phyloP scores from a whole-genome alignment of 2,329 filamentous ascomycete species.

The Trichoderma polysporum region DNA sequence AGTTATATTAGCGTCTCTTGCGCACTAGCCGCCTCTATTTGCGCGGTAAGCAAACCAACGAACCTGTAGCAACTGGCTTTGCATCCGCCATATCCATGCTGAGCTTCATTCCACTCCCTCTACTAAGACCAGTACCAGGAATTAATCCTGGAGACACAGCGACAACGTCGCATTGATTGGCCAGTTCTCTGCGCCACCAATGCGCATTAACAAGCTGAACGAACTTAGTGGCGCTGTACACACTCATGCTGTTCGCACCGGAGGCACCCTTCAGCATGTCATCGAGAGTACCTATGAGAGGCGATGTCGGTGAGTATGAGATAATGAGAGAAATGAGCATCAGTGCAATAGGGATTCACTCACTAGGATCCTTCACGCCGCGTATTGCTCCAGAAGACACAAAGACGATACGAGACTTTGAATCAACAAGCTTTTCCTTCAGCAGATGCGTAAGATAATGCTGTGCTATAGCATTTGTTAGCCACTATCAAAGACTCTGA shows the following conservation, averaged over 20 bases:
- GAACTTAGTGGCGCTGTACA: conserved; percentile 51
- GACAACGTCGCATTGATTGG: conserved; percentile 44
- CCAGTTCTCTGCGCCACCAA: conserved; percentile 56
- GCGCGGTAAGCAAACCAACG: neutral
- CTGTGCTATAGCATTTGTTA: conserved; percentile 41
- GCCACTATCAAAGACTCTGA: neutral
- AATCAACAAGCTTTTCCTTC: conserved; percentile 47
- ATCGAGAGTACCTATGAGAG: conserved; percentile 36
- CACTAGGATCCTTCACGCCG: conserved; percentile 40
- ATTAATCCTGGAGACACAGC: conserved; percentile 56
- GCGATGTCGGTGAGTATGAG: neutral
- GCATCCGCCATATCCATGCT: conserved; percentile 44
- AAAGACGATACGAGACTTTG: conserved; percentile 48
- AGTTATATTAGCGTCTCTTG: neutral
- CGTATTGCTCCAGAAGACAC: conserved; percentile 52
- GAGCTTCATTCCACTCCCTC: conserved; percentile 31
- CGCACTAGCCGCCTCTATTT: neutral
- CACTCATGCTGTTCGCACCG: conserved; percentile 28
- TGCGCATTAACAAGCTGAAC: conserved; percentile 51
- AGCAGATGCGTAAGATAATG: conserved; percentile 54
- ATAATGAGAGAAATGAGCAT: neutral
- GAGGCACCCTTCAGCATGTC: conserved; percentile 42
- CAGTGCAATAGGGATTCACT: conserved; percentile 13
- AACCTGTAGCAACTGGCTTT: conserved; percentile 48
- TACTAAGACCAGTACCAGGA: conserved; percentile 45